Evolutionary conservation across 2,329 filamentous ascomycete species (phyloP), one percentile per base, ranked within the genome.

Genomic region (Colletotrichum tofieldiae): DNA sequence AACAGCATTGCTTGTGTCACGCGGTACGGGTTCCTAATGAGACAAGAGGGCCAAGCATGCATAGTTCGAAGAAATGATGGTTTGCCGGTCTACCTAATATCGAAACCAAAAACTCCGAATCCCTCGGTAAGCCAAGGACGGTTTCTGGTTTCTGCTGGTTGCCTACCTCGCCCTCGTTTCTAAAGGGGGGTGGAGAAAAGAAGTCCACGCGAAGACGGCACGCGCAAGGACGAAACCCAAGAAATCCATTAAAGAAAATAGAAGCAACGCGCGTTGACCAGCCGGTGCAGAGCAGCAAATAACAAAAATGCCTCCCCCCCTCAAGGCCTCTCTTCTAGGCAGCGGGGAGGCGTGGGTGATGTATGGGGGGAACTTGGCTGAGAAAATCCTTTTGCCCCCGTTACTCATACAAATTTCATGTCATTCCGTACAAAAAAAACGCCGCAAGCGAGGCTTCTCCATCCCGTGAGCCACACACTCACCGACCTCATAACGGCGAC

Each of bases 361-460:
- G 59, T 51, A 26, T 37, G 51, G 43, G 29, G 37, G 58, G 51
- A 29, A 16, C 7, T 45, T 32, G 20, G 20, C 20, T 5, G 12
- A 56, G 12, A 23, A 56, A 39, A 39, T n/a, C 62, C 62, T 37
- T 23, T 7, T 37, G 43, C 23, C 37, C 59, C 69, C 35, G 39
- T 60, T 69, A 69, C 49, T 73, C 71, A 71, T 73, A 73, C 71
- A 56, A 71, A 66, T 51, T 69, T 72, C 69, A 64, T 64, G 32
- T 72, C 69, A 72, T 39, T 59, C 69, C 59, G 20, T 64, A 71
- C 26, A n/a, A 39, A 55, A 55, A 60, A 41, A 64, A 64, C 35
- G 60, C 51, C 49, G 39, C 45, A 52, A 20, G 56, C 49, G 56
- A 49, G 37, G 14, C 54, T 43, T 29, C 20, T 45, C 41, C 14